Percentiles rank a stretch among this genome's conserved stretches.
phyloP scores from a whole-genome alignment of 2,329 filamentous ascomycete species.

The Aspergillus tamarii region DNA sequence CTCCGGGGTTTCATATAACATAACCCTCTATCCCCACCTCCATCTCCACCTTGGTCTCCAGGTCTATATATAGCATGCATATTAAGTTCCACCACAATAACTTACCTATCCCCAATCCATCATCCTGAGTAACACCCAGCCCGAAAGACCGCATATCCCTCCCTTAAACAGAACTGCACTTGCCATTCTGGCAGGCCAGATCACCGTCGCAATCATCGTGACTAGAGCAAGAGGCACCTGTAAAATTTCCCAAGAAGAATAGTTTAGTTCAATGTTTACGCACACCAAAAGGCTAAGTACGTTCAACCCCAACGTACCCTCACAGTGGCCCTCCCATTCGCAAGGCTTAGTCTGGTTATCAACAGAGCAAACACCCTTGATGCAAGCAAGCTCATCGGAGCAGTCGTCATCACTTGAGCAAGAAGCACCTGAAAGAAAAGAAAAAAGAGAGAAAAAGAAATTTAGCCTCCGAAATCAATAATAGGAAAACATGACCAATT shows the following conservation, averaged over 20 bases:
- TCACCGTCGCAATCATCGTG: slow-evolving; percentile 21
- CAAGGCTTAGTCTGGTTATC: background rate
- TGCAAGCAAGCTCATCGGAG: background rate
- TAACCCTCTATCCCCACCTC: background rate
- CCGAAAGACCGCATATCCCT: background rate
- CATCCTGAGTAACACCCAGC: background rate
- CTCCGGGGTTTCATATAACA: background rate
- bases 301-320: background rate
- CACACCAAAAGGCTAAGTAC: background rate
- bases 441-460: background rate
- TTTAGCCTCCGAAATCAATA: background rate
- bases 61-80: background rate
- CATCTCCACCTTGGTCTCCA: background rate
- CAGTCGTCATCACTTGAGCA: background rate
- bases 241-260: background rate
- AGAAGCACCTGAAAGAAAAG: background rate
- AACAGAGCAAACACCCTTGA: background rate
- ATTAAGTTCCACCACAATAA: background rate
- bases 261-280: background rate
- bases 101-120: background rate
- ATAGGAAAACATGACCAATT: background rate
- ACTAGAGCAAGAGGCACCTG: slow-evolving; percentile 18
- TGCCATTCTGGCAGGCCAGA: slow-evolving; percentile 15
- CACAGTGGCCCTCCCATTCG: background rate
- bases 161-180: background rate